These are phyloP conservation scores for Thinopyrum elongatum DNA, from an alignment of 176 grass and related monocot genomes.

Conservation along the genomic window DNA sequence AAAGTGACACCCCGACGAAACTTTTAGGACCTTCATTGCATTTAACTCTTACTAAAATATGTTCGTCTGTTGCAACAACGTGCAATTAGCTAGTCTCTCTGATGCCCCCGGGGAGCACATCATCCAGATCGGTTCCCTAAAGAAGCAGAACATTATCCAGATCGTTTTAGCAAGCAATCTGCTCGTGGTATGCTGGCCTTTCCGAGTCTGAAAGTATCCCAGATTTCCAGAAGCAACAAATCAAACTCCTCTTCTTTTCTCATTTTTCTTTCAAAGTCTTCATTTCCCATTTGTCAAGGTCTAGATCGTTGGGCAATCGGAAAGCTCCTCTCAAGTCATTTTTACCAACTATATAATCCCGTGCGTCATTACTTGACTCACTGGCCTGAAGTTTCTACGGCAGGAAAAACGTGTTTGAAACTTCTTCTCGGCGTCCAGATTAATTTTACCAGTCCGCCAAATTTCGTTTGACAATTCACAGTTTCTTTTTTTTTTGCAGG, in stretches of 20 bases:
- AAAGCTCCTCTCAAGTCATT: neutral
- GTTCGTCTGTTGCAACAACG: too few species aligned
- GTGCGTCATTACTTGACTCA: conserved; percentile 2
- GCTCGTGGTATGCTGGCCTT: neutral
- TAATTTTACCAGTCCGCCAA: neutral
- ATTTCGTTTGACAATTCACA: conserved; percentile 18
- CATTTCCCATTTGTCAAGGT: neutral
- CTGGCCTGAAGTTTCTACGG: conserved; percentile 1
- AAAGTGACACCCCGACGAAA: too few species aligned
- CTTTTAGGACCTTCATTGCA: too few species aligned
- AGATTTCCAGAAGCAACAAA: conserved; percentile 5
- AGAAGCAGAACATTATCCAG: too few species aligned
- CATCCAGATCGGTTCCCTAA: neutral
- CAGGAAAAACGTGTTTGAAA: neutral
- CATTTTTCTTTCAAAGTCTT: neutral
- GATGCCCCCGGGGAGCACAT: neutral
- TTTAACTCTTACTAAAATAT: too few species aligned
- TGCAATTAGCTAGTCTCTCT: too few species aligned
- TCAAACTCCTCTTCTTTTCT: neutral
- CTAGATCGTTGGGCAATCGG: neutral
- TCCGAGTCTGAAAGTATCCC: neutral
- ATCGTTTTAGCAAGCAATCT: neutral
- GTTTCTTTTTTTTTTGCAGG: too few species aligned
- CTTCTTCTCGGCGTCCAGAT: neutral
- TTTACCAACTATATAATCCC: neutral